These are phyloP conservation scores for Peronospora belbahrii DNA, from an alignment of 352 stramenopile species.

Conservation along the genomic window DNA sequence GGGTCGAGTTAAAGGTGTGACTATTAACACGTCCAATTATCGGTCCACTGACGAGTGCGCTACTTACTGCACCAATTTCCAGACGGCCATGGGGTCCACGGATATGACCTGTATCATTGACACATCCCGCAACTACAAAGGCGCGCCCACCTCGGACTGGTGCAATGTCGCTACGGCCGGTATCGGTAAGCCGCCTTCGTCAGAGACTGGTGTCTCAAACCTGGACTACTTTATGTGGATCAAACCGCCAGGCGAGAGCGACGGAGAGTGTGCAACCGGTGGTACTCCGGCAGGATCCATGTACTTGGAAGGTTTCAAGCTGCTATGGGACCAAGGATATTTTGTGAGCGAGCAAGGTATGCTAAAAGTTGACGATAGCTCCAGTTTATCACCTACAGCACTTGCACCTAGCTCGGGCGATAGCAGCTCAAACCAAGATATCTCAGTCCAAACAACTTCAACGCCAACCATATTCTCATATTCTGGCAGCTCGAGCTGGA, in stretches of 20 bases:
- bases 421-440: conserved; percentile 1
- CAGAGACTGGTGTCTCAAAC: conserved; percentile 34
- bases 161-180: conserved; percentile 41
- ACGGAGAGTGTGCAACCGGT: conserved; percentile 37
- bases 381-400: neutral
- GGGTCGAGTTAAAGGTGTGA: conserved; percentile 37
- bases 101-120: conserved; percentile 52
- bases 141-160: conserved; percentile 31
- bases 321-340: conserved; percentile 62
- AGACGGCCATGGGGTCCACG: conserved; percentile 23
- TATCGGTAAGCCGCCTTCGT: conserved; percentile 41
- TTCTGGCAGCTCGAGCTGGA: conserved; percentile 11
- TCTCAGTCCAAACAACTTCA: conserved; percentile 3
- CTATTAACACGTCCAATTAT: conserved; percentile 73
- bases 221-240: conserved; percentile 74
- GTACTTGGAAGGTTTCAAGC: conserved; percentile 43
- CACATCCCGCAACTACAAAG: conserved; percentile 37
- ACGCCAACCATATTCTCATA: neutral
- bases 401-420: neutral
- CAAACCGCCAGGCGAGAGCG: conserved; percentile 58
- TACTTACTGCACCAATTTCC: conserved; percentile 33
- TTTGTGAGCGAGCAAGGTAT: conserved; percentile 28
- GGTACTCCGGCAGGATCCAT: conserved; percentile 44
- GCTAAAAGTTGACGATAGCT: conserved; percentile 10
- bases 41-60: conserved; percentile 40